Evolutionary conservation across 345 rosid genomes (phyloP), one percentile per base, ranked within the genome.

Genomic region (Carallia brachiata): DNA sequence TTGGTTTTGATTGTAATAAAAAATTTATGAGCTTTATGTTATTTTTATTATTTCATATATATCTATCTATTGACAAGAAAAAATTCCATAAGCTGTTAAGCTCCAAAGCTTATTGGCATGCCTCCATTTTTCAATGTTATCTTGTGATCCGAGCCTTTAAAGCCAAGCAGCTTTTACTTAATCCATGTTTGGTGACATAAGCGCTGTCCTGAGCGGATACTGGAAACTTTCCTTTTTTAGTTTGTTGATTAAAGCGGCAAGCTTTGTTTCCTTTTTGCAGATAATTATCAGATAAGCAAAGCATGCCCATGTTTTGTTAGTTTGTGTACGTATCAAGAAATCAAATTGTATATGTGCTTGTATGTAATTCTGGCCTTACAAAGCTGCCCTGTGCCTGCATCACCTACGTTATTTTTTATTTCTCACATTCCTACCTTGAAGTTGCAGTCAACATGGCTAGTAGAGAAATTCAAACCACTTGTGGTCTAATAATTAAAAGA

Each of bases 141-240:
- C 69, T 32, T 58, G 36, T 70, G 12, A 69, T 60, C 57, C 60
- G 63, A 65, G 64, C 67, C 77, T 71, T 74, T 65, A 0, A 69
- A 68, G 70, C 73, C 61, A 65, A 74, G 73, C 55, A 40, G 61
- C 28, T 48, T 63, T 47, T 61, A 52, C 19, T 39, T 77, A 53
- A 65, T 47, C 17, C 63, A 39, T 48, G 80, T 70, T 63, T 4
- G 68, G 69, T 53, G 73, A 58, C 58, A 67, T 60, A 48, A 48
- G 69, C 70, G 56, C 31, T 44, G 68, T 62, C 17, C 60, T 62
- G 61, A 37, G 12, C 40, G 76, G 55, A 44, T 16, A n/a, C 40
- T 31, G 70, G 72, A 28, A 69, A 71, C 75, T 77, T 77, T 73
- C 72, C 76, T 7, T 71, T 10, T 74, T 52, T 66, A 68, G 73